Conservation (phyloP, 768 basidiomycete species). For the Psilocybe subaeruginosa region DNA sequence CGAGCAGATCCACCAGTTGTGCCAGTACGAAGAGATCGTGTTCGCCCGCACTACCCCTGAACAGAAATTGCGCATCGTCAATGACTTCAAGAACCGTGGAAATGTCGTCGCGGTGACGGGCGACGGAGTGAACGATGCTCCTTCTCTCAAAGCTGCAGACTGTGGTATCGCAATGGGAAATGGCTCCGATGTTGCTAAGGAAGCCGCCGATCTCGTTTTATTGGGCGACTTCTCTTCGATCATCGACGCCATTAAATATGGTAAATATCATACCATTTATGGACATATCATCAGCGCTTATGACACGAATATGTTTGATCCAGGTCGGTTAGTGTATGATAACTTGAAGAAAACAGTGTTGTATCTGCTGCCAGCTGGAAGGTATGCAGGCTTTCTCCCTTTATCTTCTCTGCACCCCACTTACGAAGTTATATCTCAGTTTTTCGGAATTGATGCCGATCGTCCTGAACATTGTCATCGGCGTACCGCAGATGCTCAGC, state of each 20-base stretch:
- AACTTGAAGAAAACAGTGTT: slow-evolving; percentile 61
- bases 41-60: slow-evolving; percentile 67
- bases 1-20: slow-evolving; percentile 34
- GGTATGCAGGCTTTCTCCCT: slow-evolving; percentile 29
- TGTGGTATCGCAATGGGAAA: slow-evolving; percentile 64
- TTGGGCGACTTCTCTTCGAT: slow-evolving; percentile 71
- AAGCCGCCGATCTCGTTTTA: slow-evolving; percentile 66
- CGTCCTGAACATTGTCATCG: slow-evolving; percentile 46
- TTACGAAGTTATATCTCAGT: slow-evolving; percentile 23
- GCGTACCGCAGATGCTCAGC: slow-evolving; percentile 38
- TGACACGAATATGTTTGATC: neutral
- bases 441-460: slow-evolving; percentile 69
- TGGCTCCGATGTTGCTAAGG: slow-evolving; percentile 54
- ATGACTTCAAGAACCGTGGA: slow-evolving; percentile 52
- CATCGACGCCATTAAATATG: slow-evolving; percentile 65
- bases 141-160: slow-evolving; percentile 61
- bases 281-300: neutral
- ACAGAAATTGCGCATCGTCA: slow-evolving; percentile 68
- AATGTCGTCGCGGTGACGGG: slow-evolving; percentile 67
- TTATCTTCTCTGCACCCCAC: too few relatives aligned
- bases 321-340: slow-evolving; percentile 61
- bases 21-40: slow-evolving; percentile 51
- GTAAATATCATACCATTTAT: slow-evolving; percentile 10
- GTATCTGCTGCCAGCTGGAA: slow-evolving; percentile 53
- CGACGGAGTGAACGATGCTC: slow-evolving; percentile 67